phyloP scores from a whole-genome alignment of 192 early-diverging fungal species.

The Mortierella hygrophila region DNA sequence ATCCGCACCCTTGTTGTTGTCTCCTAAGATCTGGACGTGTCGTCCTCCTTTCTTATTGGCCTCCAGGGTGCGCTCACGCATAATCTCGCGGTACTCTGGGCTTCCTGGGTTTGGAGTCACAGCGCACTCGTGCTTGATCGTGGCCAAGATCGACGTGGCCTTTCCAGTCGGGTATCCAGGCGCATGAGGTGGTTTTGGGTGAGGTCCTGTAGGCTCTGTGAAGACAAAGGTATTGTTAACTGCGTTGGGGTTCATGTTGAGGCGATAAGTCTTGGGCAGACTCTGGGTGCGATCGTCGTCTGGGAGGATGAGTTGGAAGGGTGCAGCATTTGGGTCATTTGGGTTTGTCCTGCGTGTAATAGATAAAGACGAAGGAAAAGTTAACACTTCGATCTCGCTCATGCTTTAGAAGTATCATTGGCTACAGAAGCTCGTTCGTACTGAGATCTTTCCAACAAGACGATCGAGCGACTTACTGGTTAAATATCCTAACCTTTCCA shows the following conservation, averaged over 20 bases:
- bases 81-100: constrained; percentile 72
- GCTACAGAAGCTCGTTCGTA: background rate
- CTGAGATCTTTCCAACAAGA: background rate
- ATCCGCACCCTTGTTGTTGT: constrained; percentile 52
- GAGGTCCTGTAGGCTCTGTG: constrained; percentile 66
- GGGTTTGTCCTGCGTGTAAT: constrained; percentile 13
- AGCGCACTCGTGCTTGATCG: constrained; percentile 80
- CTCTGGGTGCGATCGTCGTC: constrained; percentile 68
- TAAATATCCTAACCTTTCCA: constrained; percentile 84
- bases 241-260: constrained; percentile 76
- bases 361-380: background rate
- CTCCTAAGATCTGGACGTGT: constrained; percentile 63
- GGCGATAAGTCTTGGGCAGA: constrained; percentile 87
- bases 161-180: constrained; percentile 57
- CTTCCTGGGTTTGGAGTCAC: constrained; percentile 71
- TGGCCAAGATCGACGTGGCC: constrained; percentile 71
- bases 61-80: constrained; percentile 74
- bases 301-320: constrained; percentile 78
- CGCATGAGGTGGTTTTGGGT: constrained; percentile 32
- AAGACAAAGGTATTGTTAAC: constrained; percentile 87
- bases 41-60: constrained; percentile 64
- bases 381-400: constrained; percentile 11
- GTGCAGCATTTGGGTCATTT: constrained; percentile 61
- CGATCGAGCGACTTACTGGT: constrained; percentile 47
- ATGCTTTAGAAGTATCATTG: constrained; percentile 2